Evolutionary conservation across 176 grass and related monocot species (phyloP).

Genomic region (Aegilops tauschii): DNA sequence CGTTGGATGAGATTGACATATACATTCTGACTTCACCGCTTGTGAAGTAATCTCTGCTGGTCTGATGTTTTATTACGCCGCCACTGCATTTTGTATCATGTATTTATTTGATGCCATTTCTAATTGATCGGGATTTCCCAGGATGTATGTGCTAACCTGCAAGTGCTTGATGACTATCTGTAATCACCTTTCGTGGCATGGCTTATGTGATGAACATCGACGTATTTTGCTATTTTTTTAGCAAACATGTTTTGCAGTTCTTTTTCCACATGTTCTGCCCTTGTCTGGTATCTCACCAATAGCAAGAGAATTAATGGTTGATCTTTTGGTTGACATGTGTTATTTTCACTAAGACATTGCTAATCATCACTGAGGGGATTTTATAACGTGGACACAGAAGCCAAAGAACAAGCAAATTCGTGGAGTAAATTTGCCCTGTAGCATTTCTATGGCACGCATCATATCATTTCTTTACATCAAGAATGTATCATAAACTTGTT

Average conservation of each 20-base stretch:
- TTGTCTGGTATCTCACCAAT: not conserved
- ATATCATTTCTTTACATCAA: no score
- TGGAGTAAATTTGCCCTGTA: no score
- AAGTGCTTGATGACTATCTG: not conserved
- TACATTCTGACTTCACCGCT: constrained; percentile 42
- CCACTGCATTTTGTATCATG: not conserved
- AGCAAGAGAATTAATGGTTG: not conserved
- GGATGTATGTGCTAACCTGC: not conserved
- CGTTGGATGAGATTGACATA: constrained; percentile 92
- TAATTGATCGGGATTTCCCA: not conserved
- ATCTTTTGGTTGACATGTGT: not conserved
- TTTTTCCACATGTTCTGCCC: not conserved
- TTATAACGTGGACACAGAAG: no score
- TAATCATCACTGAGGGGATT: no score
- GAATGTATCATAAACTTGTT: no score
- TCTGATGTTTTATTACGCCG: not conserved
- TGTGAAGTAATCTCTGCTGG: constrained; percentile 24
- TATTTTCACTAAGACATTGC: not conserved
- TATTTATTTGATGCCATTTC: not conserved
- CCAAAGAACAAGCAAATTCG: no score
- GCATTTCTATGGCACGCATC: no score
- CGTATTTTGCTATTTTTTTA: not conserved
- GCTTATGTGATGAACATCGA: not conserved
- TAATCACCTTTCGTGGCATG: not conserved
- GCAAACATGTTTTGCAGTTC: not conserved